These are phyloP conservation scores for Metahyphopichia silvanorum DNA, from an alignment of 805 yeast species.

Conservation along the genomic window DNA sequence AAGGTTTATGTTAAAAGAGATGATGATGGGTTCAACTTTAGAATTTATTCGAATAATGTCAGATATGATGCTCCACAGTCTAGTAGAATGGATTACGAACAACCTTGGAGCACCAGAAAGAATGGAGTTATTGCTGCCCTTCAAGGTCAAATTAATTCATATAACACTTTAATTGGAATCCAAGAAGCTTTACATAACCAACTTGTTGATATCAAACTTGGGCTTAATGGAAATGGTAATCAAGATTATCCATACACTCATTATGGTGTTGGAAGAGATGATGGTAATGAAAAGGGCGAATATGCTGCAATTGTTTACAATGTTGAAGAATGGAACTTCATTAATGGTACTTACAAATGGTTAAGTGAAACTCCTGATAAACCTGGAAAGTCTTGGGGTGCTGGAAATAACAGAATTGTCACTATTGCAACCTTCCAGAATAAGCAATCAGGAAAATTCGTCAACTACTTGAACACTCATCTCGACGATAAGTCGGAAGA, in stretches of 20 bases:
- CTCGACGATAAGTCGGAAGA: slow-evolving; percentile 46
- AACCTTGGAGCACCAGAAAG: slow-evolving; percentile 11
- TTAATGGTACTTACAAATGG: slow-evolving; percentile 48
- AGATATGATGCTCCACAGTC: slow-evolving; percentile 3
- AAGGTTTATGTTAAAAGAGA: background rate
- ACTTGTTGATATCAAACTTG: slow-evolving; percentile 29
- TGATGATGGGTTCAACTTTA: slow-evolving; percentile 7
- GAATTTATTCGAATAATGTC: slow-evolving; percentile 10
- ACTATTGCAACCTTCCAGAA: slow-evolving; percentile 31
- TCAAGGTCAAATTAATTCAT: slow-evolving; percentile 3
- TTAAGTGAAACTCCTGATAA: slow-evolving; percentile 50
- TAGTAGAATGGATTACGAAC: slow-evolving; percentile 7
- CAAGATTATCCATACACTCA: slow-evolving; percentile 32
- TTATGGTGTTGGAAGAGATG: slow-evolving; percentile 50
- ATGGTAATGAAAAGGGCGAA: slow-evolving; percentile 50
- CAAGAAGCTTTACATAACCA: slow-evolving; percentile 50
- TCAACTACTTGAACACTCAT: slow-evolving; percentile 46
- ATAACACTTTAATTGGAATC: slow-evolving; percentile 18
- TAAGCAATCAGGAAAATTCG: slow-evolving; percentile 8
- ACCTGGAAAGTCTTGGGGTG: slow-evolving; percentile 45
- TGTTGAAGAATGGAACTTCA: slow-evolving; percentile 30
- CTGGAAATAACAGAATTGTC: slow-evolving; percentile 37
- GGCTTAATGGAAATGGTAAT: slow-evolving; percentile 31
- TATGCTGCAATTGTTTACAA: slow-evolving; percentile 47
- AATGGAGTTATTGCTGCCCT: slow-evolving; percentile 11